A percentile compares a stretch with the other conserved stretches of the same genome.
These are phyloP conservation scores for Vaccinium macrocarpon DNA, from an alignment of 148 eudicot genomes.

Conservation along the genomic window DNA sequence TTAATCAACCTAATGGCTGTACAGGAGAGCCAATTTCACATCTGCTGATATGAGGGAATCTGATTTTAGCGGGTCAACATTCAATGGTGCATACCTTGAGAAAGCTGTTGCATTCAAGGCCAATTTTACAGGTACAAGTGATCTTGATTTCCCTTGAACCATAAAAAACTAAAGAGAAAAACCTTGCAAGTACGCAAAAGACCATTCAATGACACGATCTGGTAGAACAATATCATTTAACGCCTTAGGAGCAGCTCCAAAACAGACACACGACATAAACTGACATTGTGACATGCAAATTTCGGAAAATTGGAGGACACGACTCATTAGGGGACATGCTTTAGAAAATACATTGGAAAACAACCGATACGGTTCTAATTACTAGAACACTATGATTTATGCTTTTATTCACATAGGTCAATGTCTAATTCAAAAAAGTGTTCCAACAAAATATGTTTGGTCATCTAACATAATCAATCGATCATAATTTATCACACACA, in stretches of 20 bases:
- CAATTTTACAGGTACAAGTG: conserved; percentile 77
- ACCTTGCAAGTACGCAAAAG: not conserved
- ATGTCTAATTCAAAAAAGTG: not conserved
- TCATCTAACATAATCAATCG: not conserved
- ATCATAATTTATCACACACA: not conserved
- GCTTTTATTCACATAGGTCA: not conserved
- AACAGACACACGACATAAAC: not conserved
- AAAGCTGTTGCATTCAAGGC: conserved; percentile 97
- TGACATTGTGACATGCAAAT: not conserved
- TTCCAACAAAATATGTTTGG: not conserved
- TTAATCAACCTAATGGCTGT: conserved; percentile 17
- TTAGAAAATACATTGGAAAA: not conserved
- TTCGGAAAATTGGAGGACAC: not conserved
- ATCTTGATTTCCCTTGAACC: not conserved
- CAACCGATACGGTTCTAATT: not conserved
- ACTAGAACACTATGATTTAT: not conserved
- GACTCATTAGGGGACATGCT: not conserved
- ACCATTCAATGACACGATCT: not conserved
- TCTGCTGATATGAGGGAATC: conserved; percentile 98
- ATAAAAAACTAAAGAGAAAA: not conserved
- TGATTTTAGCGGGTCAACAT: conserved; percentile 96
- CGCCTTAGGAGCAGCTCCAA: not conserved
- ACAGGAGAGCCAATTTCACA: conserved; percentile 96
- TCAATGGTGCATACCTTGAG: conserved; percentile 97
- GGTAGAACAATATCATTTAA: not conserved